These are phyloP conservation scores for Pulveroboletus sp. DNA, from an alignment of 768 basidiomycete genomes.

Conservation along the genomic window DNA sequence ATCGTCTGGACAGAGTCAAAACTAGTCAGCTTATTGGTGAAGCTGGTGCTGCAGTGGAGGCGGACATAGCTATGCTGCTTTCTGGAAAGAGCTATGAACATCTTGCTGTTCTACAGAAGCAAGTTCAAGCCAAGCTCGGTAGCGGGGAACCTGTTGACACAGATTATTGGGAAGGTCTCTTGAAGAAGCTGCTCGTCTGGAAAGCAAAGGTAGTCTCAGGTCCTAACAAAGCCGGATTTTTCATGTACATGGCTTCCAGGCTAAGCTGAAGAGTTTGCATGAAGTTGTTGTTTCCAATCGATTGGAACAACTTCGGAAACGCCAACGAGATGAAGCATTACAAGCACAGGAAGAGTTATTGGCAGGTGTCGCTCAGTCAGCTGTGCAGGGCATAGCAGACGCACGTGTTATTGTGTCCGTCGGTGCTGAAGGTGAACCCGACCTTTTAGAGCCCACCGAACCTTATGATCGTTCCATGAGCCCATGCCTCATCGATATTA, in stretches of 20 bases:
- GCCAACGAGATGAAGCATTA: conserved; percentile 92
- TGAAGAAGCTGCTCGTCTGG: conserved; percentile 92
- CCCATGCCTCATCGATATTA: conserved; percentile 69
- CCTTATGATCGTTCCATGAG: conserved; percentile 85
- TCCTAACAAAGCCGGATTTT: neutral
- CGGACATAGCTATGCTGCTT: conserved; percentile 76
- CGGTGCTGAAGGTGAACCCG: conserved; percentile 32
- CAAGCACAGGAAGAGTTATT: conserved; percentile 89
- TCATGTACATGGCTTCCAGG: conserved; percentile 41
- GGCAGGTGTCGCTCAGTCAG: conserved; percentile 67
- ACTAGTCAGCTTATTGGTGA: conserved; percentile 55
- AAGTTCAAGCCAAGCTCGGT: conserved; percentile 81
- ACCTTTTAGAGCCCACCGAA: conserved; percentile 61
- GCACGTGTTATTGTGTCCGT: conserved; percentile 34
- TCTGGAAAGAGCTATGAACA: conserved; percentile 85
- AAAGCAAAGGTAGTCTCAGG: conserved; percentile 75
- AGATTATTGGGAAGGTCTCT: conserved; percentile 94
- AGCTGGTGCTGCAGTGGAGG: conserved; percentile 77
- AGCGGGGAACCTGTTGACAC: conserved; percentile 94
- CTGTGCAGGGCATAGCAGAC: conserved; percentile 40
- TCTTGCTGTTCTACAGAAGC: conserved; percentile 73
- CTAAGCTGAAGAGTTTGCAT: conserved; percentile 87
- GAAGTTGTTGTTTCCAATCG: conserved; percentile 96
- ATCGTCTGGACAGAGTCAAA: conserved; percentile 76
- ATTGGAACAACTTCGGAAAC: conserved; percentile 90